These are phyloP conservation scores for Kernera saxatilis DNA, from an alignment of 345 rosid genomes.

Conservation along the genomic window DNA sequence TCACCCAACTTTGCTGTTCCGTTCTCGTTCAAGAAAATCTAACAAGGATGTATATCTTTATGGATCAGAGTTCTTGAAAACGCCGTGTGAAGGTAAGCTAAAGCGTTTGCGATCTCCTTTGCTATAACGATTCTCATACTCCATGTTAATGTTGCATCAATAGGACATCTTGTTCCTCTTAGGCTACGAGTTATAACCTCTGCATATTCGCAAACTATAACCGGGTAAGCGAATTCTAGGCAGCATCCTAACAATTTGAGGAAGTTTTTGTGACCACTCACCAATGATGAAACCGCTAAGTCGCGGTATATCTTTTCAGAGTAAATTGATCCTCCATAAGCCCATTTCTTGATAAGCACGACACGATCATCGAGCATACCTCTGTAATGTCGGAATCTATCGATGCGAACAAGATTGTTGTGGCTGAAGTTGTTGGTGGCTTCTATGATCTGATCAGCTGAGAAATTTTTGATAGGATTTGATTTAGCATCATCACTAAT, in stretches of 20 bases:
- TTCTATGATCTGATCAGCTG: neutral
- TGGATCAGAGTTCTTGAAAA: constrained; percentile 13
- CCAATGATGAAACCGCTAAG: constrained; percentile 5
- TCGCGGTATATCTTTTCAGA: constrained; percentile 4
- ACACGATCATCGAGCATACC: neutral
- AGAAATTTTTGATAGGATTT: neutral
- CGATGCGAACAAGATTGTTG: neutral
- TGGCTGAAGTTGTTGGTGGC: constrained; percentile 7
- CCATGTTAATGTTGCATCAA: constrained; percentile 12
- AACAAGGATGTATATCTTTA: constrained; percentile 1
- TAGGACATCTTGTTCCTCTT: neutral
- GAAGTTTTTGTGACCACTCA: constrained; percentile 10
- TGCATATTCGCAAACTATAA: neutral
- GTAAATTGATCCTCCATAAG: constrained; percentile 11
- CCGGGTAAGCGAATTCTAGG: constrained; percentile 5
- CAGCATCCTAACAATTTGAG: constrained; percentile 9
- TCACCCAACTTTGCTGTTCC: constrained; percentile 9
- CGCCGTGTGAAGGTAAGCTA: constrained; percentile 9
- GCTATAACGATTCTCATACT: constrained; percentile 7
- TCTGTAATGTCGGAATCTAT: constrained; percentile 7
- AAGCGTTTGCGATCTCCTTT: constrained; percentile 14
- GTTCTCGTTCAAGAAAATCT: constrained; percentile 14
- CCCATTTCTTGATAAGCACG: constrained; percentile 19
- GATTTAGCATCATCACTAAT: constrained; percentile 2
- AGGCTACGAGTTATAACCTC: constrained; percentile 14